phyloP scores from a whole-genome alignment of 257 asterid genomes.

The Lavandula angustifolia region DNA sequence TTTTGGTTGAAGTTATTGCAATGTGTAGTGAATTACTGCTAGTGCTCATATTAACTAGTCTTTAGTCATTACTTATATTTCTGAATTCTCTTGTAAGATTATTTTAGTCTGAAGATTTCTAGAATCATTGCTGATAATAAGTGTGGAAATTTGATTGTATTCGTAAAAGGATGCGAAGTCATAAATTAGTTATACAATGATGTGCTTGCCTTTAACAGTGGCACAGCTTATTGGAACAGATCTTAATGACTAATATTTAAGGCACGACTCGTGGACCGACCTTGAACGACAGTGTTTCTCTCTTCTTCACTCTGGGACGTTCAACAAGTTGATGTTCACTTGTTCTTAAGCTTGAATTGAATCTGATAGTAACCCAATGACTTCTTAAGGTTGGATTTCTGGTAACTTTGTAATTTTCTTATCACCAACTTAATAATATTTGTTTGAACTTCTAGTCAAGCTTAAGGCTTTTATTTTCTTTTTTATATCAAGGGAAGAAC shows the following conservation, averaged over 20 bases:
- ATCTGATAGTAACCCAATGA: not conserved
- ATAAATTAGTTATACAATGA: constrained; percentile 4
- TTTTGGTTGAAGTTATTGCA: not conserved
- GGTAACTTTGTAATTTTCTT: constrained; percentile 1
- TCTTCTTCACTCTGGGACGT: not conserved
- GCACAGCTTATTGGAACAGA: not conserved
- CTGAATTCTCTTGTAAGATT: too few species aligned
- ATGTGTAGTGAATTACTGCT: too few species aligned
- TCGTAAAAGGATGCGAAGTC: not conserved
- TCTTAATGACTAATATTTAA: not conserved
- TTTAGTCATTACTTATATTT: not conserved
- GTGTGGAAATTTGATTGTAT: not conserved
- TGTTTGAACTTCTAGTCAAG: not conserved
- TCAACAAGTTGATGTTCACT: not conserved
- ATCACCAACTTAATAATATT: not conserved
- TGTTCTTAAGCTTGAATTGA: constrained; percentile 13
- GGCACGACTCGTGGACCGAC: not conserved
- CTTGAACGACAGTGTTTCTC: not conserved
- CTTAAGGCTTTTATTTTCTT: not conserved
- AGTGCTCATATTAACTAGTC: too few species aligned
- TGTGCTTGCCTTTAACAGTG: not conserved
- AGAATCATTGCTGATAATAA: not conserved
- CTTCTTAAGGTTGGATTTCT: not conserved
- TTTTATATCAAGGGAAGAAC: not conserved
- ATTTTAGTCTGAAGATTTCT: not conserved